A percentile compares a stretch with the other conserved stretches of the same genome.
phyloP scores from a whole-genome alignment of 2,329 filamentous ascomycete species.

The Sarocladiaceae sp. region DNA sequence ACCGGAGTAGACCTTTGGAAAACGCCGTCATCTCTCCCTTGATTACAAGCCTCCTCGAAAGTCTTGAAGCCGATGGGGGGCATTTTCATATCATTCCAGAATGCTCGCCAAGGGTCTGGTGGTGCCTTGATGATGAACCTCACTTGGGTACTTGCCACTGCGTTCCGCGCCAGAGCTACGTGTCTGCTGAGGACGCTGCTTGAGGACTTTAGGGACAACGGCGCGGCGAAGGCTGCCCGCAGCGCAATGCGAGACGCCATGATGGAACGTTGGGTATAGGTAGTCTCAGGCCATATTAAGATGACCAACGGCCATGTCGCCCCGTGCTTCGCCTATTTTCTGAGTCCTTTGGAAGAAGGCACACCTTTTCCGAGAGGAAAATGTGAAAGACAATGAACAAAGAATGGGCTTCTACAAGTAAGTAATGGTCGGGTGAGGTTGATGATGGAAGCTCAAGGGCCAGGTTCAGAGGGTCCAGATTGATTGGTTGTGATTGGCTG shows the following conservation, averaged over 20 bases:
- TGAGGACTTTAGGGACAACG: neutral
- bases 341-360: too few relatives aligned
- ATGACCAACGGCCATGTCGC: too few relatives aligned
- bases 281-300: neutral
- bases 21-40: neutral
- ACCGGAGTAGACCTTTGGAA: neutral
- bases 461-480: neutral
- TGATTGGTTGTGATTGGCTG: neutral
- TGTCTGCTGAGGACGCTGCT: too few relatives aligned
- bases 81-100: neutral
- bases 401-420: too few relatives aligned
- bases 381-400: too few relatives aligned
- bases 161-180: too few relatives aligned
- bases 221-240: neutral
- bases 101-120: neutral
- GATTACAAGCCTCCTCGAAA: neutral
- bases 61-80: neutral
- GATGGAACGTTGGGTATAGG: neutral
- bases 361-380: too few relatives aligned
- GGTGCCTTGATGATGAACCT: neutral
- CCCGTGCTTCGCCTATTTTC: too few relatives aligned
- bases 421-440: neutral
- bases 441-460: neutral
- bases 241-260: neutral
- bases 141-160: neutral